Conservation (phyloP, 78 protist genomes). For the Guillardia theta region DNA sequence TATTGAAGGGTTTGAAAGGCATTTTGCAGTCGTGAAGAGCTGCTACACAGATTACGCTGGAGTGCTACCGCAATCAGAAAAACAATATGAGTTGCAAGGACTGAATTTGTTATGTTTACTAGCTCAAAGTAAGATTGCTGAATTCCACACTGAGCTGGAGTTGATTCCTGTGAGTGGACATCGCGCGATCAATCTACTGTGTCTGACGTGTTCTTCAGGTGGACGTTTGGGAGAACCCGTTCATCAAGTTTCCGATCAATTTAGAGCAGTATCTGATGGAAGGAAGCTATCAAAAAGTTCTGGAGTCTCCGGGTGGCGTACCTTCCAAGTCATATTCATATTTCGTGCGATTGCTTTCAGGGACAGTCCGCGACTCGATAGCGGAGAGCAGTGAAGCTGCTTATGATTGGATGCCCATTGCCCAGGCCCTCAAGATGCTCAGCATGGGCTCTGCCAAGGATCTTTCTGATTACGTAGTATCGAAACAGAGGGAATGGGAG, state of each 20-base stretch:
- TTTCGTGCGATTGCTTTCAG: constrained; percentile 38
- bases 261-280: constrained; percentile 75
- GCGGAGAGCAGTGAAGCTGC: constrained; percentile 40
- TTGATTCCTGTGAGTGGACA: neutral
- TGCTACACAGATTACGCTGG: constrained; percentile 45
- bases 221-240: neutral
- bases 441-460: neutral
- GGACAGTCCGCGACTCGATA: constrained; percentile 45
- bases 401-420: neutral
- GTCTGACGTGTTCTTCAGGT: neutral
- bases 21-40: constrained; percentile 56
- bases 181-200: neutral
- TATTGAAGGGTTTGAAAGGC: neutral
- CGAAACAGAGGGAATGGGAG: neutral
- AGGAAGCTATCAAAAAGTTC: constrained; percentile 54
- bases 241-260: constrained; percentile 29
- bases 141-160: constrained; percentile 74
- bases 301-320: neutral
- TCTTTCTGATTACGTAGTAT: neutral
- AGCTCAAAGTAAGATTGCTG: constrained; percentile 55
- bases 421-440: constrained; percentile 9
- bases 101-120: constrained; percentile 73
- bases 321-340: neutral
- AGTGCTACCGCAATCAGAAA: neutral
- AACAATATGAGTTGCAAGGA: constrained; percentile 51